Conservation (phyloP, 192 early-diverging fungal genomes). For the Umbelopsis ramanniana region DNA sequence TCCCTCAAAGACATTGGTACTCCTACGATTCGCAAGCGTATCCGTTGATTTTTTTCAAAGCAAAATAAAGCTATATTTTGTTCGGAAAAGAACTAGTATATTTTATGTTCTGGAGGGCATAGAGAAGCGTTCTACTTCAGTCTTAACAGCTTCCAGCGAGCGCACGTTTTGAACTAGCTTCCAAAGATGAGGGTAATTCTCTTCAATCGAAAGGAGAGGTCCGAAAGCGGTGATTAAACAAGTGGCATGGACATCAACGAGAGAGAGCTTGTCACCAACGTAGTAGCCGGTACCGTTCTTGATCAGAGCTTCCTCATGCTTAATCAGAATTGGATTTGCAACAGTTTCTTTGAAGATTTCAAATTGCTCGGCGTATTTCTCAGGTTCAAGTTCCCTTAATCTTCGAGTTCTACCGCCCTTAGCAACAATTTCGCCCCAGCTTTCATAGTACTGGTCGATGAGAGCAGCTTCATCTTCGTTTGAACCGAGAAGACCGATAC, state of each 20-base stretch:
- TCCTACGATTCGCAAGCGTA: too few relatives aligned
- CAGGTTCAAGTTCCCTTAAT: neutral
- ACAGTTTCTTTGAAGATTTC: conserved; percentile 13
- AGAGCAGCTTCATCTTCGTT: conserved; percentile 34
- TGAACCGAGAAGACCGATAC: conserved; percentile 12
- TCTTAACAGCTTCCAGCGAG: conserved; percentile 3
- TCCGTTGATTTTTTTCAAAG: too few relatives aligned
- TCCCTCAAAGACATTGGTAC: too few relatives aligned
- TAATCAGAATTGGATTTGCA: neutral
- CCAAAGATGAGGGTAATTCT: neutral
- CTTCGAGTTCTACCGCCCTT: neutral
- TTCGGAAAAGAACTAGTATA: too few relatives aligned
- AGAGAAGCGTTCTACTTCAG: neutral
- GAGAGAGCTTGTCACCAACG: conserved; percentile 40
- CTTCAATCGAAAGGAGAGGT: too few relatives aligned
- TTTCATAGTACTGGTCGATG: conserved; percentile 37
- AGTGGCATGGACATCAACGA: conserved; percentile 1
- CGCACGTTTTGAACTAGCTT: neutral
- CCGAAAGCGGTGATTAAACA: neutral
- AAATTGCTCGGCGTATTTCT: conserved; percentile 17
- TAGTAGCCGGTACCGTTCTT: conserved; percentile 57
- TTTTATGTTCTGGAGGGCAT: too few relatives aligned
- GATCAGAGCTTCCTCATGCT: conserved; percentile 44
- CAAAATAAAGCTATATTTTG: too few relatives aligned
- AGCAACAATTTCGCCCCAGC: conserved; percentile 18